A percentile compares a stretch with the other conserved stretches of the same genome.
phyloP scores from a whole-genome alignment of 163 green algal species.

The Scenedesmus sp. region DNA sequence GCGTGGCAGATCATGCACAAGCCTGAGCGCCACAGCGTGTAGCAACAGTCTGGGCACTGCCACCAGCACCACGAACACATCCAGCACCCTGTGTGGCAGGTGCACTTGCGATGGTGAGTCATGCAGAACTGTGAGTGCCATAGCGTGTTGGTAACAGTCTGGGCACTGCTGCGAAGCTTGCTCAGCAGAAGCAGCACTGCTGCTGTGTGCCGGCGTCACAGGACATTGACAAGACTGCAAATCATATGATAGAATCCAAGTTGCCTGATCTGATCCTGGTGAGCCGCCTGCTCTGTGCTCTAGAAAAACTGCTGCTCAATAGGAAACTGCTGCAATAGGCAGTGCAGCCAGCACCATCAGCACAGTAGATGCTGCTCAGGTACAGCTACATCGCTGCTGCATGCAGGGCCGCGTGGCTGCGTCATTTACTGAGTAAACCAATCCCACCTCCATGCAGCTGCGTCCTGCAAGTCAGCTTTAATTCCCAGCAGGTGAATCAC shows the following conservation, averaged over 20 bases:
- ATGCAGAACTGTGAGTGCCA: no score
- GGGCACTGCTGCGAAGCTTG: no score
- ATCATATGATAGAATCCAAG: background rate
- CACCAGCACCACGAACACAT: no score
- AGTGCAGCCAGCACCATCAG: background rate
- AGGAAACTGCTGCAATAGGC: background rate
- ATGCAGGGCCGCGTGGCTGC: no score
- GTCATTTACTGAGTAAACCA: no score
- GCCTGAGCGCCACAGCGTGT: background rate
- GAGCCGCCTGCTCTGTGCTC: background rate
- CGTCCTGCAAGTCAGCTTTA: conserved; percentile 30
- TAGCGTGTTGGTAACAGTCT: no score
- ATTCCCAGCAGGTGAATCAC: conserved; percentile 39
- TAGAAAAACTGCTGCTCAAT: background rate
- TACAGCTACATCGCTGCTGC: background rate
- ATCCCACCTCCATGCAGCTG: conserved; percentile 1
- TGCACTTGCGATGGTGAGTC: no score
- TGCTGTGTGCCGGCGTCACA: no score
- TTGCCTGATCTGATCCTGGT: background rate
- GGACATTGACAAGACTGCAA: background rate
- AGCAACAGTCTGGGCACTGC: no score
- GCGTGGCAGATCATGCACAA: no score
- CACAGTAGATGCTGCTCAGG: background rate
- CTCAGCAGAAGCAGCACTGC: no score
- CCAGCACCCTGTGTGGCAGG: no score